A percentile compares a stretch with the other conserved stretches of the same genome.
Evolutionary conservation across 2,329 filamentous ascomycete species (phyloP).

Genomic region (Colletotrichum sp.): DNA sequence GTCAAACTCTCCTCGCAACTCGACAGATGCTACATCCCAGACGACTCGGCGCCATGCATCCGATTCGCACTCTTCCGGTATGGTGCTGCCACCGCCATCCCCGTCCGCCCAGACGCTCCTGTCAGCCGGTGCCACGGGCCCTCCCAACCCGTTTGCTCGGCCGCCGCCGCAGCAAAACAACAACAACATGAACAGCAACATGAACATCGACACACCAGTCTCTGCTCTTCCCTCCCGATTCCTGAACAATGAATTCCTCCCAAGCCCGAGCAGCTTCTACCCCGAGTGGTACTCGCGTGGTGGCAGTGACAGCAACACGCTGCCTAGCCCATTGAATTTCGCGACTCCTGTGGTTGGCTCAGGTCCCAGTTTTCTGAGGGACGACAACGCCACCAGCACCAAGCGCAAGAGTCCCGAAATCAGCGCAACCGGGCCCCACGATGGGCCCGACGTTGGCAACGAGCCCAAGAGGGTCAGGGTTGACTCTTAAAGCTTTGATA

Average conservation of each 20-base stretch:
- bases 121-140: constrained; percentile 89
- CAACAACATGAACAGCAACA: constrained; percentile 51
- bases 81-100: constrained; percentile 91
- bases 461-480: constrained; percentile 61
- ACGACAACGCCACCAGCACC: constrained; percentile 47
- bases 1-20: constrained; percentile 68
- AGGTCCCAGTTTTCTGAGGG: constrained; percentile 67
- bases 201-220: constrained; percentile 73
- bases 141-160: constrained; percentile 93
- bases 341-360: constrained; percentile 76
- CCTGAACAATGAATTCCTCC: constrained; percentile 84
- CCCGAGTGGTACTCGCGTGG: constrained; percentile 83
- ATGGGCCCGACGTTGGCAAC: constrained; percentile 44
- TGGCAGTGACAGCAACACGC: constrained; percentile 77
- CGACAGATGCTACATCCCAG: constrained; percentile 63
- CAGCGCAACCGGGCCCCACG: constrained; percentile 42
- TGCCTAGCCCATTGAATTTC: constrained; percentile 92
- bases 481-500: constrained; percentile 39
- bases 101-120: constrained; percentile 85
- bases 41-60: constrained; percentile 49
- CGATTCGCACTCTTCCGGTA: constrained; percentile 63
- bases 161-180: constrained; percentile 78
- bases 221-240: constrained; percentile 93
- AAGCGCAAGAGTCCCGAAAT: constrained; percentile 65
- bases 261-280: constrained; percentile 92